phyloP scores from a whole-genome alignment of 768 basidiomycete genomes.

The Leccinum aurantiacum region DNA sequence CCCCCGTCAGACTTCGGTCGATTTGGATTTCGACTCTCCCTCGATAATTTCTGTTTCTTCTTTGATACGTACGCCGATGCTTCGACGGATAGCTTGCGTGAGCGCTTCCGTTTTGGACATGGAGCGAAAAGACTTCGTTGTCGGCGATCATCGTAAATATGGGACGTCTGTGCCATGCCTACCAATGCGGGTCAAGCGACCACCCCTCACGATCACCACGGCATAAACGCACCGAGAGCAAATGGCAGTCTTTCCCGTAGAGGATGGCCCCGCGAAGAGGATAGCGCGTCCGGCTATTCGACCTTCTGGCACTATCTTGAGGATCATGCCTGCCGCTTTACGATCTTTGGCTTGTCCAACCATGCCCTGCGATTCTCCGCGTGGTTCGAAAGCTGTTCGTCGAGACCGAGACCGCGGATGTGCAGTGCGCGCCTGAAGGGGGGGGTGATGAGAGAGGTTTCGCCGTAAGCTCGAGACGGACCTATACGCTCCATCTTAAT shows the following conservation, averaged over 20 bases:
- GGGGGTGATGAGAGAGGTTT: constrained; percentile 1
- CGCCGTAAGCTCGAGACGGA: background rate
- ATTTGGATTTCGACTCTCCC: constrained; percentile 99
- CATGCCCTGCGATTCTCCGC: constrained; percentile 89
- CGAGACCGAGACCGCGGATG: constrained; percentile 92
- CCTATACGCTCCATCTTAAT: constrained; percentile 95
- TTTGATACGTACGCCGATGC: constrained; percentile 96
- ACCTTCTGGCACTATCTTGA: constrained; percentile 97
- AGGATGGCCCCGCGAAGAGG: constrained; percentile 95
- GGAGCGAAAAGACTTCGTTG: constrained; percentile 96
- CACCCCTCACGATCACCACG: background rate
- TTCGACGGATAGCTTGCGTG: constrained; percentile 93
- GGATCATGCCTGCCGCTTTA: constrained; percentile 95
- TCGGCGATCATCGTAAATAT: constrained; percentile 93
- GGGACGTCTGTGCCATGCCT: constrained; percentile 99
- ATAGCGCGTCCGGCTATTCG: constrained; percentile 95
- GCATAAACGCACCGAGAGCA: constrained; percentile 69
- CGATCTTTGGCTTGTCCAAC: constrained; percentile 96
- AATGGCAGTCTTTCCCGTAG: constrained; percentile 94
- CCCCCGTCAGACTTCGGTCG: constrained; percentile 94
- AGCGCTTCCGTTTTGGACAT: constrained; percentile 99
- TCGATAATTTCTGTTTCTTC: constrained; percentile 98
- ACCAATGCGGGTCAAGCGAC: constrained; percentile 1
- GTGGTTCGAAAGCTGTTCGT: constrained; percentile 83
- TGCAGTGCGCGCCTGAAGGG: constrained; percentile 78